Conservation (phyloP, 2,329 filamentous ascomycete genomes). For the Sclerotiophoma versabilis region DNA sequence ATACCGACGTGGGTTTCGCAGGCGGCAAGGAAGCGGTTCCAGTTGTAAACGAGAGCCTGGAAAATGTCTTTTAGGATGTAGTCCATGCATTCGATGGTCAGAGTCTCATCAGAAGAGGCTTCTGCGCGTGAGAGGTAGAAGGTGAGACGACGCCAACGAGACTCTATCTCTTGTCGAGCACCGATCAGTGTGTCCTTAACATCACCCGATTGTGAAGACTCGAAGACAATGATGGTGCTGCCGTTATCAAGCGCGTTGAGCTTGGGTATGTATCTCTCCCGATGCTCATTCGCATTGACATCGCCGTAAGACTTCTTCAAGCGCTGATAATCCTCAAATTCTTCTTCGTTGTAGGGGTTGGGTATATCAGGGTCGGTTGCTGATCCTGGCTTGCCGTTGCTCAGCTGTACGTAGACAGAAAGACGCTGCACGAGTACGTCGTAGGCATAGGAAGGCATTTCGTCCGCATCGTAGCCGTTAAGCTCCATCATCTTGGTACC, state of each 20-base stretch:
- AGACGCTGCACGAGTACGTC: conserved; percentile 60
- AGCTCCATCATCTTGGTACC: conserved; percentile 58
- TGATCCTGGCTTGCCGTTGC: conserved; percentile 50
- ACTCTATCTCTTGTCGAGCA: conserved; percentile 59
- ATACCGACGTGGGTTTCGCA: conserved; percentile 59
- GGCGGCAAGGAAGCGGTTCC: conserved; percentile 55
- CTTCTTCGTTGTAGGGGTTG: conserved; percentile 54
- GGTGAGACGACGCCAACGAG: conserved; percentile 60
- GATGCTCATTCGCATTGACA: conserved; percentile 38
- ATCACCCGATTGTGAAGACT: conserved; percentile 56
- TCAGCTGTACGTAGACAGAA: conserved; percentile 60
- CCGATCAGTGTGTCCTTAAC: conserved; percentile 60
- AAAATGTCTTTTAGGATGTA: conserved; percentile 60
- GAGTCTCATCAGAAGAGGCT: conserved; percentile 44
- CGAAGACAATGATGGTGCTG: conserved; percentile 61
- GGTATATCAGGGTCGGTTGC: conserved; percentile 52
- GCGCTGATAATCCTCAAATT: conserved; percentile 44
- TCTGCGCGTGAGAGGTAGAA: conserved; percentile 55
- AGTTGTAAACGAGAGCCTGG: conserved; percentile 54
- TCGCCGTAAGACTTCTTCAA: conserved; percentile 40
- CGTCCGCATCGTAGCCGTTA: conserved; percentile 56
- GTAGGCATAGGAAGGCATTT: conserved; percentile 54
- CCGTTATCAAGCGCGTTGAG: conserved; percentile 57
- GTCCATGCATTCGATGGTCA: conserved; percentile 59
- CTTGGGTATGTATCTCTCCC: conserved; percentile 50